Evolutionary conservation across 768 basidiomycete genomes (phyloP), one percentile per base, ranked within the genome.

Genomic region (Auricularia cornea): DNA sequence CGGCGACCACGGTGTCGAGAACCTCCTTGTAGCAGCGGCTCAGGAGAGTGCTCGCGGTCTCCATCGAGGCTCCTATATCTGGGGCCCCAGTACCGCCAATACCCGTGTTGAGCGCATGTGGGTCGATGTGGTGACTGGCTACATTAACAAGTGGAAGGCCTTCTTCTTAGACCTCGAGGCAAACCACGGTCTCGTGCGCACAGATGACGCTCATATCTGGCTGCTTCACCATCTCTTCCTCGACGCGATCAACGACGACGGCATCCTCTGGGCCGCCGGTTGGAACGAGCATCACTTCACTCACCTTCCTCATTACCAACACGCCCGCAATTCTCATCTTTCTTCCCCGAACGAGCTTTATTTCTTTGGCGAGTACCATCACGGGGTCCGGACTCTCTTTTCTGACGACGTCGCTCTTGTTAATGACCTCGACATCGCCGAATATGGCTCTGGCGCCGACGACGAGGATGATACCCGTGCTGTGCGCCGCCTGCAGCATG

Each of bases 1-100:
- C 8, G 78, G 76, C 3, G 77, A 80, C 63, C 74, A 77, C 70
- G 78, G 79, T 3, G 66, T 66, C 10, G 76, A 78, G 64, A 79
- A 79, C 65, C 30, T 77, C 2, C 60, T 66, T n/a, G n/a, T n/a
- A 8, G 40, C 40, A 11, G 73, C 79, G 26, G 74, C 77, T 35
- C 41, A 26, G 2, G 66, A 52, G 14, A 72, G 72, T 67, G 65
- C 64, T 16, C 57, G 62, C 10, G 44, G 56, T 8, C 28, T 56
- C 26, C 71, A 71, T 2, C 59, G 61, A 1, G 61, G 65, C 4
- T 78, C 74, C 3, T 79, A 77, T 52, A 79, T 79, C 11, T 78
- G 73, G 72, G 77, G 77, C 10, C 40, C 64, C 16, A 64, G 63
- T 59, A 63, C 65, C 30, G 64, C 65, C 40, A 65, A 65, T 40